Evolutionary conservation across 208 protist species (phyloP), one percentile per base, ranked within the genome.

Genomic region (Leptomonas seymouri): DNA sequence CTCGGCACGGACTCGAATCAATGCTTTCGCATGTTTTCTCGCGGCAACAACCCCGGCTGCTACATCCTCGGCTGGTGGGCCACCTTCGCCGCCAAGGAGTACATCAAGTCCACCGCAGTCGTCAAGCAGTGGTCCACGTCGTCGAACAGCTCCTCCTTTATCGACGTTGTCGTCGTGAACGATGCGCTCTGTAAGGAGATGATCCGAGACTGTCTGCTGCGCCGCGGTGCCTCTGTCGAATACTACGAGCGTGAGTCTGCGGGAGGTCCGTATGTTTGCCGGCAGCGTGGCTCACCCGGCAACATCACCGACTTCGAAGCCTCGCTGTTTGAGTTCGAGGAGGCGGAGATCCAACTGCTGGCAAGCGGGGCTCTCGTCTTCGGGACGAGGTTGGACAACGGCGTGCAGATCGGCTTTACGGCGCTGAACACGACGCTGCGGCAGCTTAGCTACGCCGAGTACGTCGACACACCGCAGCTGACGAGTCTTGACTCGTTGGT

Each of bases 271-370:
- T 97, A 93, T 62, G 72, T 71, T 20, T 92, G 89, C 49, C 82
- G 90, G n/a, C 92, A 94, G 78, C 89, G 86, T 45, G 92, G 87
- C 30, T 91, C 92, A 14, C 92, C 92, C 0, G 92, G 92, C 27
- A 90, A 97, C 68, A 93, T 94, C 66, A 61, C 88, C 18, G 92
- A 95, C 81, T 97, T 97, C 76, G 92, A 97, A 71, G 84, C 92
- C 0, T 86, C 86, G 8, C 86, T 97, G 12, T 97, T 97, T 45
- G 81, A 92, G 44, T 92, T 91, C 62, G 89, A 94, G 55, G 92
- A 97, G 72, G 77, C 88, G 18, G 89, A 94, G 63, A 88, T 97
- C n/a, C 87, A 93, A 75, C 74, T 95, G 27, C 78, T 91, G 68
- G 73, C 92, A 28, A 84, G 78, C 21, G 92, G 89, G 14, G 69